Base-by-base conservation (phyloP, 1,284 basidiomycete species). In the Boletus smithii region DNA sequence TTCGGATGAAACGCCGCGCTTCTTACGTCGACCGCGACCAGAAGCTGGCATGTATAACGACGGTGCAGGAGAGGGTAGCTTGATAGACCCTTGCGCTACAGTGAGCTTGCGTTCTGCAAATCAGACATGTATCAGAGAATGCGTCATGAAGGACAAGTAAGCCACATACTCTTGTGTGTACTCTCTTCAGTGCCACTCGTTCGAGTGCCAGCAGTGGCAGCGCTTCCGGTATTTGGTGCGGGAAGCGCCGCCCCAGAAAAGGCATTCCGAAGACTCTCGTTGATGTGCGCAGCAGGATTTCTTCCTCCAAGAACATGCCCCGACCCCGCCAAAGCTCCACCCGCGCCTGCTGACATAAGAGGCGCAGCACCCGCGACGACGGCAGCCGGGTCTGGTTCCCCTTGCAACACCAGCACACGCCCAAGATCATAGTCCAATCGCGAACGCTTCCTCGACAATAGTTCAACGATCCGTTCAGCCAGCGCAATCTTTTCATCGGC, bases 361-460 rank as follows among this genome's bases (percentile, higher is more conserved):
- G 53, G 54, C 5, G 32, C 53, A 27, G 50, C 49, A 18, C 56
- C 57, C 9, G 62, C 58, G 1, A 65, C 62, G 22, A 60, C 54
- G 5, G 58, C 62, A n/a, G 66, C 63, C 13, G 69, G 66, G 35
- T 72, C 68, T 1, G 66, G 55, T 48, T 80, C 79, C 18, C 81
- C 81, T 56, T 82, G 79, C 16, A 82, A 61, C 13, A 73, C 63
- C 17, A 79, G 69, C 9, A 84, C 77, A 35, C 71, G 72, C 8
- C 66, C 68, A 7, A 85, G 65, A 57, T 85, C 82, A 39, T 75
- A 64, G 40, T 82, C 79, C 24, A 85, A 65, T 23, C 80, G 71
- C 16, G 78, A 73, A 35, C 75, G 70, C 16, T 80, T 78, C 38
- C 79, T 69, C 36, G 68, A 69, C 22, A 83, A 66, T 26, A 84